Percentiles rank a stretch among this genome's conserved stretches.
These are phyloP conservation scores for Leccinellum luteum DNA, from an alignment of 768 basidiomycete genomes.

Conservation along the genomic window DNA sequence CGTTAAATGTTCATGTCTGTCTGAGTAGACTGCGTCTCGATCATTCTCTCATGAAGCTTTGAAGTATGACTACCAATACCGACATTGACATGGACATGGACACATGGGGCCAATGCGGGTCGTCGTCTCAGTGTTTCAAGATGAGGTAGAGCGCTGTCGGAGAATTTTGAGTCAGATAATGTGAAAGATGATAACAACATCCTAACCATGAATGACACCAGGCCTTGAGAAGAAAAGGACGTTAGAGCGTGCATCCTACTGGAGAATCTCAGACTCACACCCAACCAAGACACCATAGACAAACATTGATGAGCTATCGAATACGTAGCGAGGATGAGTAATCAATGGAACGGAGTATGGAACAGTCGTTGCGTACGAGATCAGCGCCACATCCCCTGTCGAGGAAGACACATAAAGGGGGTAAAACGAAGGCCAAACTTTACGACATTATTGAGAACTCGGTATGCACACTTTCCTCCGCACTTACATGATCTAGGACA, in stretches of 20 bases:
- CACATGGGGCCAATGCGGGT: not conserved
- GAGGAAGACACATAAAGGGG: slow-evolving; percentile 85
- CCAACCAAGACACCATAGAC: slow-evolving; percentile 76
- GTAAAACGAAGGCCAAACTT: slow-evolving; percentile 68
- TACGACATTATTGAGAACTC: slow-evolving; percentile 10
- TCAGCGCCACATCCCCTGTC: slow-evolving; percentile 83
- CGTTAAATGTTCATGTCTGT: slow-evolving; percentile 3
- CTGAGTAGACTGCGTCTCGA: not conserved
- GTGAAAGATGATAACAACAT: not conserved
- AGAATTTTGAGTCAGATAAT: slow-evolving; percentile 11
- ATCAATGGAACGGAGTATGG: not conserved
- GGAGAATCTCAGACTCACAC: slow-evolving; percentile 47
- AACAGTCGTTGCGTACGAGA: slow-evolving; percentile 46
- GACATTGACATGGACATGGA: no score
- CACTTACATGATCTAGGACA: slow-evolving; percentile 44
- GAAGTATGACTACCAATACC: not conserved
- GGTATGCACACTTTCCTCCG: not conserved
- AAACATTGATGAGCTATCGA: slow-evolving; percentile 62
- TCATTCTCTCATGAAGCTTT: not conserved
- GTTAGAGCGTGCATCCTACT: slow-evolving; percentile 5
- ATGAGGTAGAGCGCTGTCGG: slow-evolving; percentile 74
- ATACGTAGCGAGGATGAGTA: slow-evolving; percentile 16
- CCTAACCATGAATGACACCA: slow-evolving; percentile 68
- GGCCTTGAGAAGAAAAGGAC: slow-evolving; percentile 43
- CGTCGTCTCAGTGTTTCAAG: slow-evolving; percentile 55